Percentiles rank a stretch among this genome's conserved stretches.
phyloP scores from a whole-genome alignment of 2,329 filamentous ascomycete genomes.

The Coccinonectria pachysandricola region DNA sequence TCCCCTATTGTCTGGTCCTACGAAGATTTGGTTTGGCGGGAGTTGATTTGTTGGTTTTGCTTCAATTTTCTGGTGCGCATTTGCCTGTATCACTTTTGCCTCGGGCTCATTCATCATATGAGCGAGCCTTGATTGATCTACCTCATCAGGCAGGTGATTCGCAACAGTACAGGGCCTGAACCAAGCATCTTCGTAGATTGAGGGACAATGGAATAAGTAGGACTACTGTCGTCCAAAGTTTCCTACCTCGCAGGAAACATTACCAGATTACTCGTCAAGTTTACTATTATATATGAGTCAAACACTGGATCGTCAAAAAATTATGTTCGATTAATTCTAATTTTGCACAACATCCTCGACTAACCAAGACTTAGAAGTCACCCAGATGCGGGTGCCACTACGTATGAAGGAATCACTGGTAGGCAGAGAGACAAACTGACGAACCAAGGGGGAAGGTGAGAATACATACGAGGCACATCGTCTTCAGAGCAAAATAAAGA shows the following conservation, averaged over 20 bases:
- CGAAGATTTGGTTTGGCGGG: constrained; percentile 16
- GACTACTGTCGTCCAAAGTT: constrained; percentile 45
- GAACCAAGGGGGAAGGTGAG: constrained; percentile 10
- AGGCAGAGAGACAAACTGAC: no score
- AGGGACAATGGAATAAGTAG: constrained; percentile 52
- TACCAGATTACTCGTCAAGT: constrained; percentile 5
- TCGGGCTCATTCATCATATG: neutral
- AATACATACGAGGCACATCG: constrained; percentile 14
- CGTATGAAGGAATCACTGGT: constrained; percentile 12
- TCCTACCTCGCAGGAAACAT: constrained; percentile 29
- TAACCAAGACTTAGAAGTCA: no score
- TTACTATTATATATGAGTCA: constrained; percentile 8
- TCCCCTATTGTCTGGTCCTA: constrained; percentile 58
- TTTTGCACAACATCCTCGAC: constrained; percentile 1
- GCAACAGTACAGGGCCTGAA: constrained; percentile 3
- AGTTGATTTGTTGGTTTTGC: constrained; percentile 5
- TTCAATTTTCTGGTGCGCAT: constrained; percentile 1
- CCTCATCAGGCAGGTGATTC: no score
- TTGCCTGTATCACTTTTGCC: neutral
- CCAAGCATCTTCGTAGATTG: constrained; percentile 32
- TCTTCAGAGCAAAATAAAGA: constrained; percentile 3
- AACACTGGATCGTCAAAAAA: constrained; percentile 8
- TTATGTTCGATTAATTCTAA: neutral
- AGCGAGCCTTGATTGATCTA: no score
- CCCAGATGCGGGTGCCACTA: no score